Percentiles rank a stretch among this genome's conserved stretches.
These are phyloP conservation scores for Corynascus novoguineensis DNA, from an alignment of 495 filamentous ascomycete species.

Conservation along the genomic window DNA sequence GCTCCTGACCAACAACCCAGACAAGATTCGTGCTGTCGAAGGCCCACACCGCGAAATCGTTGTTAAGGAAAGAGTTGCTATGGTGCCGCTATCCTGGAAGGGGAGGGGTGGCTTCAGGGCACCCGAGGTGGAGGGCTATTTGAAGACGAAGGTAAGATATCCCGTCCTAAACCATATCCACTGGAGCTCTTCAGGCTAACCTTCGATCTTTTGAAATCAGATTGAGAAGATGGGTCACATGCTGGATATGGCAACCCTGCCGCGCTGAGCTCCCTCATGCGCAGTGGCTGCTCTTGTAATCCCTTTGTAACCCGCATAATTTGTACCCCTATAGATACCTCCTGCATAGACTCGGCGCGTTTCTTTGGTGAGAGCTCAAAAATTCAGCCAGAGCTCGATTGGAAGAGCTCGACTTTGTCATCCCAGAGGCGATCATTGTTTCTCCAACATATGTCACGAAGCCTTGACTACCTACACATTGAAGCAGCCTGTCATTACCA, in stretches of 20 bases:
- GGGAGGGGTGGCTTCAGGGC: conserved; percentile 78
- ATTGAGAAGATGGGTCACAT: conserved; percentile 43
- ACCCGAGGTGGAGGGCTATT: conserved; percentile 84
- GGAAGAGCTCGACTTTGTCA: no score
- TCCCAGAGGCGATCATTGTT: no score
- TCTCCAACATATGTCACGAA: no score
- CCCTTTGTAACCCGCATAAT: conserved; percentile 3
- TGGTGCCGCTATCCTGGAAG: conserved; percentile 94
- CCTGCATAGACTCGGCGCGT: conserved; percentile 4
- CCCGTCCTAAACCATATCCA: conserved; percentile 6
- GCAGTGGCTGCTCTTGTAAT: background rate
- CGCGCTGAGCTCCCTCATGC: conserved; percentile 2
- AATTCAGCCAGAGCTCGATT: no score
- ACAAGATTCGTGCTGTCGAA: conserved; percentile 92
- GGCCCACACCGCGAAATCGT: conserved; percentile 80
- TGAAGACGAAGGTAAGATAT: conserved; percentile 82
- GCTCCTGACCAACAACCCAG: conserved; percentile 95
- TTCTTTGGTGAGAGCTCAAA: background rate
- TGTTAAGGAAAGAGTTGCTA: conserved; percentile 85
- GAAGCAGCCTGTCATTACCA: no score
- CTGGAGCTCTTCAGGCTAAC: conserved; percentile 13
- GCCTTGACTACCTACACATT: no score
- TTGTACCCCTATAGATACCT: conserved; percentile 12
- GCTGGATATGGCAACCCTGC: conserved; percentile 29
- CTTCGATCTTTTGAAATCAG: conserved; percentile 22